A percentile compares a stretch with the other conserved stretches of the same genome.
phyloP scores from a whole-genome alignment of 2,329 filamentous ascomycete genomes.

The Didymella segeticola region DNA sequence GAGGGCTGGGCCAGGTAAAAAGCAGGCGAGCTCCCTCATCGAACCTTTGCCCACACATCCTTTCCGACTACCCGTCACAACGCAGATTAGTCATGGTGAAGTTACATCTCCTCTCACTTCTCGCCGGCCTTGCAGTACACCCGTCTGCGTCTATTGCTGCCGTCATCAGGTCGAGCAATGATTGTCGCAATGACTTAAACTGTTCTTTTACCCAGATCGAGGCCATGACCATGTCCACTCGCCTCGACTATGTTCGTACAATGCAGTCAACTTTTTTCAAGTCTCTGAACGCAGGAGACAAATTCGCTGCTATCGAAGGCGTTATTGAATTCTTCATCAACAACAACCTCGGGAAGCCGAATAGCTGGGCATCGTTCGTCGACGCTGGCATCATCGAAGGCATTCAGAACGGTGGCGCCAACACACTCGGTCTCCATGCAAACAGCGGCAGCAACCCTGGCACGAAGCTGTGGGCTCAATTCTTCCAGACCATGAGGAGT shows the following conservation, averaged over 20 bases:
- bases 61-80: background rate
- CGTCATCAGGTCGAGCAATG: background rate
- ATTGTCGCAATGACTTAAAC: background rate
- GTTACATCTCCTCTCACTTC: background rate
- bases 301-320: slow-evolving; percentile 2
- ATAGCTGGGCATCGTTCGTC: background rate
- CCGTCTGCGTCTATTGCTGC: background rate
- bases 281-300: background rate
- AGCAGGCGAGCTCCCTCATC: background rate
- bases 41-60: background rate
- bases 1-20: background rate
- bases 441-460: background rate
- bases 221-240: background rate
- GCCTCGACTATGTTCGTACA: background rate
- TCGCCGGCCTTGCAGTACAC: background rate
- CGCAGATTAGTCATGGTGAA: background rate
- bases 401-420: slow-evolving; percentile 2
- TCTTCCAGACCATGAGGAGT: background rate
- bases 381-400: slow-evolving; percentile 5
- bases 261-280: slow-evolving; percentile 1
- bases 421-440: background rate
- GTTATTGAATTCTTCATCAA: slow-evolving; percentile 3
- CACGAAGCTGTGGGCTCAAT: background rate
- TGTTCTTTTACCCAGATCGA: background rate
- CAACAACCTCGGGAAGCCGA: background rate